These are phyloP conservation scores for Termitomyces sp. DNA, from an alignment of 768 basidiomycete species.

Conservation along the genomic window DNA sequence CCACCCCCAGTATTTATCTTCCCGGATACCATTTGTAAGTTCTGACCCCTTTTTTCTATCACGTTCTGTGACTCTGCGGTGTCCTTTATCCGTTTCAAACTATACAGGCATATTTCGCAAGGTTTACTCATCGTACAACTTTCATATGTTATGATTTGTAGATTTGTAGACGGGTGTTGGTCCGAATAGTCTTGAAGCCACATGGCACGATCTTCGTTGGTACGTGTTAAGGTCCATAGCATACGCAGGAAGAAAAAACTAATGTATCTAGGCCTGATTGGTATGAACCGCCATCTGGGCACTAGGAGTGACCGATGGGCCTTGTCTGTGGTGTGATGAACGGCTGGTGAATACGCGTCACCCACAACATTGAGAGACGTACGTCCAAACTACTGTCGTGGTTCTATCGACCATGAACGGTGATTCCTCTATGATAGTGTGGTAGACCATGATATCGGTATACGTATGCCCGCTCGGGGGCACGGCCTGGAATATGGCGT, in stretches of 20 bases:
- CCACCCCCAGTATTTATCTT: no score
- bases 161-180: no score
- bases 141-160: no score
- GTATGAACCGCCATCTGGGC: background rate
- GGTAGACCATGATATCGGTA: background rate
- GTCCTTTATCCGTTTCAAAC: no score
- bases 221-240: no score
- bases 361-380: background rate
- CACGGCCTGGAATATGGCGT: background rate
- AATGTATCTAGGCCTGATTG: background rate
- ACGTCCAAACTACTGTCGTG: slow-evolving; percentile 1
- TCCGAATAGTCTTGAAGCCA: no score
- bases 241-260: background rate
- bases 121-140: no score
- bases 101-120: no score
- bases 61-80: background rate
- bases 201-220: no score
- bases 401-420: background rate
- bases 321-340: background rate
- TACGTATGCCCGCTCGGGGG: background rate
- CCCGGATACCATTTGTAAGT: no score
- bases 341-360: background rate
- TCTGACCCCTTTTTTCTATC: background rate
- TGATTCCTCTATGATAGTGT: background rate
- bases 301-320: background rate